Evolutionary conservation across 2,329 filamentous ascomycete genomes (phyloP).

Genomic region (Zalaria sp.): DNA sequence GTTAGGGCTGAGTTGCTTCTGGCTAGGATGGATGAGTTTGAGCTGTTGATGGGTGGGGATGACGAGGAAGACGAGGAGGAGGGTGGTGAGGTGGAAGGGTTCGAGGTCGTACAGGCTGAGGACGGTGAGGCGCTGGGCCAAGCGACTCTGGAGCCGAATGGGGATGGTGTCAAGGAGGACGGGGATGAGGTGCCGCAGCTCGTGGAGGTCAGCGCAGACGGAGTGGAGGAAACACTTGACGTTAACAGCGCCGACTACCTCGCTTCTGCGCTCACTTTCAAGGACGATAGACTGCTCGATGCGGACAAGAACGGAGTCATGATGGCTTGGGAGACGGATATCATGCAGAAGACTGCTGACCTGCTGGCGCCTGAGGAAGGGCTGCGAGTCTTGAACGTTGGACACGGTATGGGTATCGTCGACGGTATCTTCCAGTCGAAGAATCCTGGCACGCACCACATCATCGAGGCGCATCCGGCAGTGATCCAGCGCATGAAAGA

Average conservation of each 20-base stretch:
- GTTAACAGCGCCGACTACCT: conserved; percentile 35
- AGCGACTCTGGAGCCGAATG: conserved; percentile 15
- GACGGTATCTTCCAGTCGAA: conserved; percentile 32
- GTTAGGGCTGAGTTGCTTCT: conserved; percentile 82
- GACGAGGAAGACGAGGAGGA: conserved; percentile 30
- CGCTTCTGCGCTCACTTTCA: conserved; percentile 32
- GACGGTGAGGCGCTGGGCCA: conserved; percentile 9
- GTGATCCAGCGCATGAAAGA: conserved; percentile 30
- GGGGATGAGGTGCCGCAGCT: conserved; percentile 12
- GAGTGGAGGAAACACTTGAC: conserved; percentile 10
- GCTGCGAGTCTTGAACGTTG: conserved; percentile 34
- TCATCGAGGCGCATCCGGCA: conserved; percentile 37
- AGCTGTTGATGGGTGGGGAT: conserved; percentile 48
- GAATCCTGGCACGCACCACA: conserved; percentile 31
- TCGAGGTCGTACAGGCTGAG: conserved; percentile 4
- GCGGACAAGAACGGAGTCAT: conserved; percentile 36
- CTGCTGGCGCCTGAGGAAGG: conserved; percentile 23
- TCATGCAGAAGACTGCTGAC: conserved; percentile 33
- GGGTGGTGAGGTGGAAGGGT: conserved; percentile 1
- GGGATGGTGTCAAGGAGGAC: conserved; percentile 1
- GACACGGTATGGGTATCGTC: conserved; percentile 38
- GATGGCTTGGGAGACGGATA: conserved; percentile 38
- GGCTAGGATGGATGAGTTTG: conserved; percentile 68
- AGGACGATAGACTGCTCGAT: conserved; percentile 32
- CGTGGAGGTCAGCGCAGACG: conserved; percentile 13